A percentile compares a stretch with the other conserved stretches of the same genome.
phyloP scores from a whole-genome alignment of 2,329 filamentous ascomycete genomes.

The Aspergillus alliaceus region DNA sequence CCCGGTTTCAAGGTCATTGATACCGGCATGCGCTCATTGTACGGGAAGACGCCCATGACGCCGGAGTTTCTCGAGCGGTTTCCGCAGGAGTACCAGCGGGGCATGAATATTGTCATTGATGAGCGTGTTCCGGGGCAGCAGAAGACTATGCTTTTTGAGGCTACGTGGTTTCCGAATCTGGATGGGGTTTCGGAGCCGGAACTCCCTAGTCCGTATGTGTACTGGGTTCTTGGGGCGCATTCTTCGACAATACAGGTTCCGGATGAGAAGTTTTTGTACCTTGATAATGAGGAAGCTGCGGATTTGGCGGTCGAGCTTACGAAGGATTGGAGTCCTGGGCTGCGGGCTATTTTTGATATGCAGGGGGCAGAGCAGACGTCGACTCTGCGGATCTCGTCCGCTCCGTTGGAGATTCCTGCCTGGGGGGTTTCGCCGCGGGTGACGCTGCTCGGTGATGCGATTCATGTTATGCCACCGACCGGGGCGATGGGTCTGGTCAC shows the following conservation, averaged over 20 bases:
- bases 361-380: background rate
- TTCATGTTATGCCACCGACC: conserved; percentile 49
- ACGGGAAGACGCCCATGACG: conserved; percentile 8
- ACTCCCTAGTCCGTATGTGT: background rate
- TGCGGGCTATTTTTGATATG: background rate
- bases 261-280: background rate
- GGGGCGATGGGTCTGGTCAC: conserved; percentile 50
- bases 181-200: background rate
- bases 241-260: background rate
- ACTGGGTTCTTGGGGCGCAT: background rate
- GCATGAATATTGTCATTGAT: background rate
- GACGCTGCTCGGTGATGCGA: conserved; percentile 47
- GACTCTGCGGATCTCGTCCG: background rate
- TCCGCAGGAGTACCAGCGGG: background rate
- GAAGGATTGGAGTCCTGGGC: background rate
- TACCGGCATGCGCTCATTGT: conserved; percentile 39
- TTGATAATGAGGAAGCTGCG: background rate
- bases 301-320: background rate
- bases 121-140: background rate
- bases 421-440: conserved; percentile 28
- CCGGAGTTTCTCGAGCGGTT: background rate
- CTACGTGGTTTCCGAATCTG: background rate
- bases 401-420: background rate
- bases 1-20: conserved; percentile 39
- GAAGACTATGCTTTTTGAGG: background rate